These are phyloP conservation scores for Thielaviopsis ethacetica DNA, from an alignment of 2,329 filamentous ascomycete species.

Conservation along the genomic window DNA sequence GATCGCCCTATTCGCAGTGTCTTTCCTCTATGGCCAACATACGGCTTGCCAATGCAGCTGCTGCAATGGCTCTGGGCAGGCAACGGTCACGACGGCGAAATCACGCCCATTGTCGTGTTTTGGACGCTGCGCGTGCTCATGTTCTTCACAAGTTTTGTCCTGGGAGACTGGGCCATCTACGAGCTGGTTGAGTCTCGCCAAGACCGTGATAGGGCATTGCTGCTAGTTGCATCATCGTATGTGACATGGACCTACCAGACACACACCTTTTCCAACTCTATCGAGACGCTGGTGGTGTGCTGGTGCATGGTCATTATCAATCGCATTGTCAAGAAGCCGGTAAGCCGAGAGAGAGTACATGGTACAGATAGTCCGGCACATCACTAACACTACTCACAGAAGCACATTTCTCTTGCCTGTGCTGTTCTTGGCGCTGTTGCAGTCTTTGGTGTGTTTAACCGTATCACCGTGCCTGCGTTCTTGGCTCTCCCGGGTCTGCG, in stretches of 20 bases:
- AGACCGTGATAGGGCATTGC: constrained; percentile 54
- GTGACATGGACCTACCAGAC: constrained; percentile 98
- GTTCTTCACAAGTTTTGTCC: constrained; percentile 88
- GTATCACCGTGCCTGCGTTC: constrained; percentile 94
- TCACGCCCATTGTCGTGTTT: constrained; percentile 75
- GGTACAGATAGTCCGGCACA: neutral
- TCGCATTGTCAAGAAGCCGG: constrained; percentile 65
- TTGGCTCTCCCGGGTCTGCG: constrained; percentile 68
- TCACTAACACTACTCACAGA: constrained; percentile 27
- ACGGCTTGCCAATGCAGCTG: constrained; percentile 84
- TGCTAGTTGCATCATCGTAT: constrained; percentile 87
- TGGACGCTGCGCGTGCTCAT: constrained; percentile 78
- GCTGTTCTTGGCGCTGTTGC: constrained; percentile 63
- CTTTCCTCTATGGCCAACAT: constrained; percentile 90
- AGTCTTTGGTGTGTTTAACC: constrained; percentile 83
- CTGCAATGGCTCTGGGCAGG: constrained; percentile 87
- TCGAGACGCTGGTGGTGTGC: constrained; percentile 81
- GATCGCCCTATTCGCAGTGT: constrained; percentile 81
- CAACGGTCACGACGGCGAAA: constrained; percentile 40
- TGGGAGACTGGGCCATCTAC: constrained; percentile 94
- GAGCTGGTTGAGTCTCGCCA: constrained; percentile 69
- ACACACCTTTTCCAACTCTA: constrained; percentile 94
- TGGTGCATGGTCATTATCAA: constrained; percentile 89
- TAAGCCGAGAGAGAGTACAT: constrained; percentile 25
- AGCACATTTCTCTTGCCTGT: constrained; percentile 61